These are phyloP conservation scores for Heracleum sosnowskyi DNA, from an alignment of 129 eudicot genomes.

Conservation along the genomic window DNA sequence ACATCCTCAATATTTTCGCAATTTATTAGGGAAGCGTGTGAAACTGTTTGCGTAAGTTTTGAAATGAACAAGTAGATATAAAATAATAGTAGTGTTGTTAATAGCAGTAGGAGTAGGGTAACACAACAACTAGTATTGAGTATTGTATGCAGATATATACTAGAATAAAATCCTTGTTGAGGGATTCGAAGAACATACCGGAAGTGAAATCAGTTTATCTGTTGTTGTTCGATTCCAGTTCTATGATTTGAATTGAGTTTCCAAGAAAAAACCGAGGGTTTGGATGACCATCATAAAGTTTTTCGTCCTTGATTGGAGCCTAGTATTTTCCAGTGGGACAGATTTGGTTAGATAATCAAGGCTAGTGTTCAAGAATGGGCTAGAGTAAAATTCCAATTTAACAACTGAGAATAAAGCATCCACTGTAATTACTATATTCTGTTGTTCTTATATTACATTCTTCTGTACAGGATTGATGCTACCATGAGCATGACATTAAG, in stretches of 20 bases:
- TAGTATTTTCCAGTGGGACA: neutral
- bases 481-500: constrained; percentile 1
- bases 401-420: neutral
- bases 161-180: neutral
- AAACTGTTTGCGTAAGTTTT: neutral
- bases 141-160: too few species aligned
- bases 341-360: neutral
- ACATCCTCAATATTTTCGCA: too few species aligned
- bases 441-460: neutral
- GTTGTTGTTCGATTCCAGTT: neutral
- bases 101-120: neutral
- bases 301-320: neutral
- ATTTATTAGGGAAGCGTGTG: too few species aligned
- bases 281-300: neutral
- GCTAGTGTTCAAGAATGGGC: neutral
- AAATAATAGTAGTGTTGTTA: neutral
- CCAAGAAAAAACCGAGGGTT: neutral
- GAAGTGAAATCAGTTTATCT: neutral
- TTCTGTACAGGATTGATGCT: constrained; percentile 14
- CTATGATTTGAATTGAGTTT: neutral
- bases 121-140: too few species aligned
- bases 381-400: neutral
- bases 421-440: neutral
- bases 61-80: neutral
- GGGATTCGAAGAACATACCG: neutral